Evolutionary conservation across 805 yeast genomes (phyloP), one percentile per base, ranked within the genome.

Genomic region (Candida anglica): DNA sequence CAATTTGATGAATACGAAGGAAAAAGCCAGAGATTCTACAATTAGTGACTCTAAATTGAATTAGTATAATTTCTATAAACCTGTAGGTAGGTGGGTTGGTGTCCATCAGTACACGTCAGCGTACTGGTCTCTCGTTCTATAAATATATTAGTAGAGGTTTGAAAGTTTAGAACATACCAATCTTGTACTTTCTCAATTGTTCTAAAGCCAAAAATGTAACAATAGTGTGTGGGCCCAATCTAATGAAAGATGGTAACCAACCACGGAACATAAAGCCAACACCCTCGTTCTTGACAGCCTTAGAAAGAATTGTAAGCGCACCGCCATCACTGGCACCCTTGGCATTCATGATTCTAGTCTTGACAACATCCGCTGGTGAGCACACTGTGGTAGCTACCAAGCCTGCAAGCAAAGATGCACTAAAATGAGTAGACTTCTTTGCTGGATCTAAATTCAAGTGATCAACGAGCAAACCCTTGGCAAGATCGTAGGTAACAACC

Each of bases 341-440:
- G 25, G 73, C 74, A 58, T 84, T 81, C 96, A 86, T 86, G 38
- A 86, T 83, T 50, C 94, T 69, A 2, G 96, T 87, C 58, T 87
- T 87, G 31, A 86, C 79, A 3, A 86, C 96, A 58, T 86, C 96
- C 7, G 89, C 95, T 1, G 96, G 96, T 2, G 95, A 85, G 55
- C 95, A 87, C 14, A 86, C 83, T 0, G 96, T 87, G 0, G 96
- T 86, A 5, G 96, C 96, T 4, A 86, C 86, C 22, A 86, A 62
- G 13, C 95, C 95, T 1, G 96, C 95, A 42, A 82, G 50, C 40
- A 86, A 64, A 3, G 91, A 81, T 0, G 95, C 86, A 21, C 79
- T 54, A 50, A 86, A 86, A 56, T 86, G 95, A 3, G 95, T 86
- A 0, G 78, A 47, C 43, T 77, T 75, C 34, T 79, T 71, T 14